Base-by-base conservation (phyloP, 768 basidiomycete species). In the Boletales sp. region DNA sequence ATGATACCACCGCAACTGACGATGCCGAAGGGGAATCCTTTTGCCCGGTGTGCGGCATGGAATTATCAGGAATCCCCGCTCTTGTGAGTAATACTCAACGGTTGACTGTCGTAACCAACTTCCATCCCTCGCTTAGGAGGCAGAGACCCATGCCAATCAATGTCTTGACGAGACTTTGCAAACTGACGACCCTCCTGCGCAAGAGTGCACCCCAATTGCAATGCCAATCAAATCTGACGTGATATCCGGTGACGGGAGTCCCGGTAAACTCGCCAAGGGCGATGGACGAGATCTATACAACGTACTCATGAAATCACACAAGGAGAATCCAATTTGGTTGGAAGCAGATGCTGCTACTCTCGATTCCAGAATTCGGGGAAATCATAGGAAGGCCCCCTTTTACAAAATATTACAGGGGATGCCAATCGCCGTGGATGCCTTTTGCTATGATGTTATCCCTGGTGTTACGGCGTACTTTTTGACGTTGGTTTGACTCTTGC, bases 401-500 rank as follows among this genome's bases (percentile, higher is more conserved):
- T 98, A 95, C 72, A 99, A 97, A 71, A 80, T 93, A 19, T 65
- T 98, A 57, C 88, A 91, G 59, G 95, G 96, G 2, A 96, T 98
- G 94, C 93, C 94, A 9, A 88, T 99, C 21, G 93, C 95, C 14
- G 96, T 99, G 1, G 96, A 99, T 63, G 96, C 94, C 2, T 99
- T 99, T 70, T 81, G 86, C 34, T 99, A 97, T 64, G 96, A 95
- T 7, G 75, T 77, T 25, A 94, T 99, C 43, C 94, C 94, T 6
- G 84, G 82, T 10, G 81, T 98, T 21, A 89, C 82, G 28, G 90
- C 94, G 0, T 97, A 97, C 66, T 92, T 96, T 58, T 69, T 97
- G 54, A 92, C 93, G 94, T 94, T 43, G 33, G 56, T 56, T 21
- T 36, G 35, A 40, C 12, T 21, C 28, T 18, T n/a, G 13, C 30